These are phyloP conservation scores for Ogataea parapolymorpha DNA, from an alignment of 805 yeast genomes.

Conservation along the genomic window DNA sequence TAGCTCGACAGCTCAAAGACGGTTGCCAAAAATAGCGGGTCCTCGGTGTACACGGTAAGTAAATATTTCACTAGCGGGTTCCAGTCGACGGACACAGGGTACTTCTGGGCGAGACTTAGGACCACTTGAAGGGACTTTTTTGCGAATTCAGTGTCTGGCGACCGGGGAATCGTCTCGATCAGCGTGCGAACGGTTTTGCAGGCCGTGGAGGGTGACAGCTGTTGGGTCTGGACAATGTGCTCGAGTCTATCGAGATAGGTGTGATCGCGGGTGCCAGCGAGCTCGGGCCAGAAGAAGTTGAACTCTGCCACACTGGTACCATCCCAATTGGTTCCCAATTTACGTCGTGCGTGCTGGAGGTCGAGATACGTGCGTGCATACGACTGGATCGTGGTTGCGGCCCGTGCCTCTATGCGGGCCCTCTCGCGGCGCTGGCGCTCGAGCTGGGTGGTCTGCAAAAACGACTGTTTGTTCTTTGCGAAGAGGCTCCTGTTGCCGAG, in stretches of 20 bases:
- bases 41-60: slow-evolving; percentile 7
- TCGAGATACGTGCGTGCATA: slow-evolving; percentile 41
- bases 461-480: slow-evolving; percentile 37
- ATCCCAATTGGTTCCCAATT: slow-evolving; percentile 24
- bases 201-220: neutral
- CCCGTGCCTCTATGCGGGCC: slow-evolving; percentile 44
- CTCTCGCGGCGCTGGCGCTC: slow-evolving; percentile 67
- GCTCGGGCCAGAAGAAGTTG: slow-evolving; percentile 28
- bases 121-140: slow-evolving; percentile 4
- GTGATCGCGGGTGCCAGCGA: slow-evolving; percentile 12
- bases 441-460: slow-evolving; percentile 59
- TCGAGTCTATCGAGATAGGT: slow-evolving; percentile 13
- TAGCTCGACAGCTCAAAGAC: slow-evolving; percentile 9
- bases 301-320: slow-evolving; percentile 26
- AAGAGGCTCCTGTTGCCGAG: slow-evolving; percentile 33
- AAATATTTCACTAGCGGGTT: slow-evolving; percentile 7
- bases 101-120: neutral
- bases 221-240: neutral
- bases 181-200: slow-evolving; percentile 1
- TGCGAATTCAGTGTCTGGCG: neutral
- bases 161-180: neutral
- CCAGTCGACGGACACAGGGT: slow-evolving; percentile 1
- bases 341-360: slow-evolving; percentile 26
- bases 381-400: slow-evolving; percentile 51
- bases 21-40: slow-evolving; percentile 1